phyloP scores from a whole-genome alignment of 176 grass and related monocot species.

The Pontederia crassipes region DNA sequence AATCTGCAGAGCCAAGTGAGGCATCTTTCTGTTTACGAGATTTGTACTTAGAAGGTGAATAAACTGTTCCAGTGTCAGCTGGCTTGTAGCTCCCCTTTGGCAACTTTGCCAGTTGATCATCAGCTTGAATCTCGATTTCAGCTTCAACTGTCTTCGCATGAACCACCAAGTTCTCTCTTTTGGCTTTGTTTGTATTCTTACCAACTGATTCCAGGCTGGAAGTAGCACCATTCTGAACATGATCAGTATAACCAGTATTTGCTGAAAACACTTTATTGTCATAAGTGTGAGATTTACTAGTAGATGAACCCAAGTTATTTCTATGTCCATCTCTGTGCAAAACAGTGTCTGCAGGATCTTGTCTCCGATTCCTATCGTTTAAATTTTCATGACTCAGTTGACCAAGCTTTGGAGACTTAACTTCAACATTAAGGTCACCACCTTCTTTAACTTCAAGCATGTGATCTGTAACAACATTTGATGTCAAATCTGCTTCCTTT shows the following conservation, averaged over 20 bases:
- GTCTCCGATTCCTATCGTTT: not conserved
- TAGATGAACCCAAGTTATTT: not conserved
- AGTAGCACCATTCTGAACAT: not conserved
- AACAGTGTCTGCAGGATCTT: not conserved
- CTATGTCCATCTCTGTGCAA: not conserved
- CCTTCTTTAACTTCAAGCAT: not conserved
- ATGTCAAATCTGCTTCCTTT: not conserved
- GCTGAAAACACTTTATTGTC: not conserved
- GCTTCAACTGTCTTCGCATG: not conserved
- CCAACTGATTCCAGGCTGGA: not conserved
- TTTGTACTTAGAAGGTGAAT: not conserved
- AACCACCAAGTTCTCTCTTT: not conserved
- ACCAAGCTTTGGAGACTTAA: not conserved
- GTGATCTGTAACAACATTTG: not conserved
- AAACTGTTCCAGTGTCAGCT: not conserved
- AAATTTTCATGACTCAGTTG: not conserved
- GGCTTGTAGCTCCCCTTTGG: not conserved
- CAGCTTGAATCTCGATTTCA: not conserved
- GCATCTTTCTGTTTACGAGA: not conserved
- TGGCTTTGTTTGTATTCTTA: not conserved
- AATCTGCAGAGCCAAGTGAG: conserved; percentile 2
- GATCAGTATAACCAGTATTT: no score
- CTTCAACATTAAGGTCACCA: not conserved
- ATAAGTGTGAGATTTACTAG: not conserved
- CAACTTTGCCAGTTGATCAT: not conserved